These are phyloP conservation scores for Geotrichum histeridarum DNA, from an alignment of 1,139 yeast species.

Conservation along the genomic window DNA sequence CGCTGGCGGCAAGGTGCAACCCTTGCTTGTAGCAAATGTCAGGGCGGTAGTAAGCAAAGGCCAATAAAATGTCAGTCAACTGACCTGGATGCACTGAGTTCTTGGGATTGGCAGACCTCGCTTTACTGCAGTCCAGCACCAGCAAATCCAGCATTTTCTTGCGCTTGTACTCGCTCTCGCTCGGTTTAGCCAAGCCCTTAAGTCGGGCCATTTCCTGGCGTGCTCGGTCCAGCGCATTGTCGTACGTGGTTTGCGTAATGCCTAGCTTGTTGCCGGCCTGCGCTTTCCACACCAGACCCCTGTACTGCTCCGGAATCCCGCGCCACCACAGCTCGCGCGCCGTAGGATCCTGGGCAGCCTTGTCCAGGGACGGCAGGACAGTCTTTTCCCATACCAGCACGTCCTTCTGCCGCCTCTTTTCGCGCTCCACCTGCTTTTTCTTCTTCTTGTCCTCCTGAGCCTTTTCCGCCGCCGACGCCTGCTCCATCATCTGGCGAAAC, in stretches of 20 bases:
- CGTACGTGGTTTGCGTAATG: conserved; percentile 26
- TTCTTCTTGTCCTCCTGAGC: conserved; percentile 28
- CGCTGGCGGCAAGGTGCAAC: conserved; percentile 39
- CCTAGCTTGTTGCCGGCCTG: conserved; percentile 42
- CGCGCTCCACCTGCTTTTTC: conserved; percentile 31
- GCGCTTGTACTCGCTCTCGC: neutral
- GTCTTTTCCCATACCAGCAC: conserved; percentile 45
- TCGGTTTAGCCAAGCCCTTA: neutral
- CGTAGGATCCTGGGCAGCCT: conserved; percentile 38
- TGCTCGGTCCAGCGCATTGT: conserved; percentile 26
- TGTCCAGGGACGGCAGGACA: conserved; percentile 39
- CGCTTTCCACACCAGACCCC: conserved; percentile 51
- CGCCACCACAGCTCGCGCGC: conserved; percentile 63
- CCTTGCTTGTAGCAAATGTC: conserved; percentile 31
- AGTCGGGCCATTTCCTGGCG: conserved; percentile 22
- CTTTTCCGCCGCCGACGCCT: conserved; percentile 38
- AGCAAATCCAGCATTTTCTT: conserved; percentile 24
- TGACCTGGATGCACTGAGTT: conserved; percentile 37
- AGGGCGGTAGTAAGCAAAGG: conserved; percentile 34
- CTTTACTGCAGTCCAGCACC: neutral
- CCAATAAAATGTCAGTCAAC: conserved; percentile 34
- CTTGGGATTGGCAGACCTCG: conserved; percentile 43
- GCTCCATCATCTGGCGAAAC: conserved; percentile 47
- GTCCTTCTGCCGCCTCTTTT: conserved; percentile 31
- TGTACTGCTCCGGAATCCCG: conserved; percentile 50